Evolutionary conservation across 352 stramenopile species (phyloP).

Genomic region (Ophiocytium majus): DNA sequence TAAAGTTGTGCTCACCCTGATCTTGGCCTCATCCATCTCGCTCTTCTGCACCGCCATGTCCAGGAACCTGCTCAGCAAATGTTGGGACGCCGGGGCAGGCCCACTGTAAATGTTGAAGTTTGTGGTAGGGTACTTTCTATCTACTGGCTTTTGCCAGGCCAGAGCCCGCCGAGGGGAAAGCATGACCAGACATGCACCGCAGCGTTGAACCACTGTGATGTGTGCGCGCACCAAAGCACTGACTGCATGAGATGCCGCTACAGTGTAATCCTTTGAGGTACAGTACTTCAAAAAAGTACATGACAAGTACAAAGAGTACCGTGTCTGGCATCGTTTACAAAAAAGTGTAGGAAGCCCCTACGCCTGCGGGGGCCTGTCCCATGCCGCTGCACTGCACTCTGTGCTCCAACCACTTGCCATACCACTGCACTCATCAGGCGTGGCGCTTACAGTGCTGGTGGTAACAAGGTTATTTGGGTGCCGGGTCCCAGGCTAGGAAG

Average conservation of each 20-base stretch:
- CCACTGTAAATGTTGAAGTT: neutral
- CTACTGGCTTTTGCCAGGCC: neutral
- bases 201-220: neutral
- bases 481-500: too few species aligned
- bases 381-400: too few species aligned
- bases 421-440: too few species aligned
- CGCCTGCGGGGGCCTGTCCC: too few species aligned
- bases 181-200: neutral
- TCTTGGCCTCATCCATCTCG: slow-evolving; percentile 10
- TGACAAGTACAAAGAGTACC: too few species aligned
- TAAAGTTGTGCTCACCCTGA: slow-evolving; percentile 9
- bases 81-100: neutral
- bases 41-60: neutral
- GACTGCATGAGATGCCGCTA: neutral
- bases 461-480: too few species aligned
- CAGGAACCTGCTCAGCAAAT: slow-evolving; percentile 1
- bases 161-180: neutral
- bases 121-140: neutral
- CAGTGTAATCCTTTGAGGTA: too few species aligned
- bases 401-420: too few species aligned
- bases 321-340: too few species aligned
- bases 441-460: too few species aligned
- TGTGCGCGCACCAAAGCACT: neutral
- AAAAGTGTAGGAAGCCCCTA: too few species aligned
- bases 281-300: too few species aligned